Base-by-base conservation (phyloP, 768 basidiomycete genomes). In the Leccinum broughii region DNA sequence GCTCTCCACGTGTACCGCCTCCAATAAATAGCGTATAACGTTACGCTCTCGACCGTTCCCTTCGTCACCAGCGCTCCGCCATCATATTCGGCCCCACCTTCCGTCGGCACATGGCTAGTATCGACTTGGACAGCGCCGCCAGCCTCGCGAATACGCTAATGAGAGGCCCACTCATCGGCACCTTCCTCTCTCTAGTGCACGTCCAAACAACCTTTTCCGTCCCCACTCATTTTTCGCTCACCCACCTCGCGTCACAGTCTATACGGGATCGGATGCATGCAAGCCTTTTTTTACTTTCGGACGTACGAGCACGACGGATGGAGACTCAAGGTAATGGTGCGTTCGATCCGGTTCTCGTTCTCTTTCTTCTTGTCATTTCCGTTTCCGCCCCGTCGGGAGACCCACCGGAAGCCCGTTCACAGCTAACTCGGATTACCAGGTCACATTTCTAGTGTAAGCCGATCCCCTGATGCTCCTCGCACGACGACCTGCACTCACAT, bases 211-310 rank as follows among this genome's bases (percentile, higher is more conserved):
- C 48, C 26, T 26, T n/a, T 17, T 30, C 17, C 15, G 11, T 30
- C 24, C 48, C n/a, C 44, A 11, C 17, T 46, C 14, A 6, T 26
- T 15, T 13, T 22, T 26, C 13, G 22, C 24, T 49, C 22, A 17
- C 50, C 2, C 35, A 37, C 5, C 13, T 14, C 13, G 13, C 17
- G 11, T 7, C 22, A 15, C 37, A 72, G 71, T 22, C 54, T 73
- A 3, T 72, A 73, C n/a, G 72, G 72, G 13, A 55, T 69, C 6
- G 71, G 69, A 6, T 72, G 69, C 59, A 61, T 62, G 48, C 70
- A 72, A 35, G 62, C 69, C 6, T 66, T 73, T 24, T 73, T 67
- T 22, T 72, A 72, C 59, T 73, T 69, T 20, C 63, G 54, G 11
- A 72, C 65, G 0, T 72, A 72, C 58, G 60, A 59, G 3, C 51